These are phyloP conservation scores for Rhodamnia rubescens DNA, from an alignment of 345 rosid species.

Conservation along the genomic window DNA sequence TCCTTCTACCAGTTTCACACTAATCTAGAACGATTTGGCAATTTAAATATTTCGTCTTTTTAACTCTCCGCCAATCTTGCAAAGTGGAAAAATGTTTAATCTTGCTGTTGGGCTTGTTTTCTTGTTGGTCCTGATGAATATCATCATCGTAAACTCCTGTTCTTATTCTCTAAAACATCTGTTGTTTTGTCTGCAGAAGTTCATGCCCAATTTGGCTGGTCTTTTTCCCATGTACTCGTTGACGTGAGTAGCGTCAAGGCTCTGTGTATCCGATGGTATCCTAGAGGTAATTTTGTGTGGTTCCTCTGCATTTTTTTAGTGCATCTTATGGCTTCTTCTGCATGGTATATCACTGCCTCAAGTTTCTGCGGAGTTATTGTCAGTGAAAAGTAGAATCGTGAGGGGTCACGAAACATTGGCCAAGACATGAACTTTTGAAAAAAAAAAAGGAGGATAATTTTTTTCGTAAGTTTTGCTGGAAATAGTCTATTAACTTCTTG, in stretches of 20 bases:
- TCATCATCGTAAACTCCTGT: not conserved
- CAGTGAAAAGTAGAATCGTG: not conserved
- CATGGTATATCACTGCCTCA: not conserved
- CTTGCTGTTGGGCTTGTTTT: not conserved
- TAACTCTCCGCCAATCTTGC: not conserved
- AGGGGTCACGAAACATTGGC: not conserved
- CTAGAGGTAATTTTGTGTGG: slow-evolving; percentile 34
- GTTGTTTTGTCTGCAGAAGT: slow-evolving; percentile 43
- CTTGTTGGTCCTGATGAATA: not conserved
- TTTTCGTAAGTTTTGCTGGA: not conserved
- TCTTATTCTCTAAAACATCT: not conserved
- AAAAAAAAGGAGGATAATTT: not conserved
- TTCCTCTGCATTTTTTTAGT: not conserved
- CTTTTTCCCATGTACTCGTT: slow-evolving; percentile 64
- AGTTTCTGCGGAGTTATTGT: not conserved
- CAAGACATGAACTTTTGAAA: not conserved
- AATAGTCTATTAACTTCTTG: not conserved
- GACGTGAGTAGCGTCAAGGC: slow-evolving; percentile 86
- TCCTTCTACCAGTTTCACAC: not conserved
- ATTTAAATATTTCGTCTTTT: not conserved
- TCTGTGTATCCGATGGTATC: slow-evolving; percentile 71
- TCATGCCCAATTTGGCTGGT: slow-evolving; percentile 72
- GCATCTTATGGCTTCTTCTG: not conserved
- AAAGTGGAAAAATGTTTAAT: not conserved
- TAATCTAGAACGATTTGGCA: not conserved